phyloP scores from a whole-genome alignment of 805 yeast genomes.

The Clavispora fructus region DNA sequence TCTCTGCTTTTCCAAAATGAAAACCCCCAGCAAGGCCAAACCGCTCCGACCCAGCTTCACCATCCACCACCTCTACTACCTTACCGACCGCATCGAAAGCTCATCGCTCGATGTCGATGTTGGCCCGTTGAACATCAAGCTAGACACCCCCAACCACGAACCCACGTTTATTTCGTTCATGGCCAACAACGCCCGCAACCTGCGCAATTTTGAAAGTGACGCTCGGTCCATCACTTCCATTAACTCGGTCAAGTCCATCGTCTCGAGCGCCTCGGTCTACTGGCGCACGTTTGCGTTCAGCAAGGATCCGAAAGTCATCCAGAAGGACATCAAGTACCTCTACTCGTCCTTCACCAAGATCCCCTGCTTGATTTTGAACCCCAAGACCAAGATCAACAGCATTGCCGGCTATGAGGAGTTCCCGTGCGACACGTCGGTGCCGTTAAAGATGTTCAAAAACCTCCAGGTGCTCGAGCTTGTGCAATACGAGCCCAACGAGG shows the following conservation, averaged over 20 bases:
- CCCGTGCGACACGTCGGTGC: slow-evolving; percentile 68
- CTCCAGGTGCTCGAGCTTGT: slow-evolving; percentile 55
- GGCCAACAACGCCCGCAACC: slow-evolving; percentile 47
- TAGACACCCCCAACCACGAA: slow-evolving; percentile 53
- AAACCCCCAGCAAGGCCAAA: slow-evolving; percentile 28
- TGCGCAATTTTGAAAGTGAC: slow-evolving; percentile 38
- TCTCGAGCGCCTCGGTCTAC: slow-evolving; percentile 37
- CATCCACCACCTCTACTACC: slow-evolving; percentile 57
- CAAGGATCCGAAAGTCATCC: slow-evolving; percentile 40
- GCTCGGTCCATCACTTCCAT: slow-evolving; percentile 52
- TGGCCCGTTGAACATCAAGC: slow-evolving; percentile 58
- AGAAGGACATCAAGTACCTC: slow-evolving; percentile 50
- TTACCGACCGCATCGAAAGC: slow-evolving; percentile 52
- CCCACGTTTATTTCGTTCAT: slow-evolving; percentile 54
- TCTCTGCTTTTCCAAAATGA: slow-evolving; percentile 43
- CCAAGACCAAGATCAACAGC: slow-evolving; percentile 52
- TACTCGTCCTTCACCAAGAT: slow-evolving; percentile 61
- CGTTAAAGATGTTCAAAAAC: slow-evolving; percentile 56
- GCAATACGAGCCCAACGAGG: slow-evolving; percentile 59
- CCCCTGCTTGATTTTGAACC: slow-evolving; percentile 58
- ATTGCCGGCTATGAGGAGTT: slow-evolving; percentile 63
- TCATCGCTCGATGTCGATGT: slow-evolving; percentile 44
- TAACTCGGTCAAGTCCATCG: slow-evolving; percentile 50
- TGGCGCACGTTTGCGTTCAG: slow-evolving; percentile 33
- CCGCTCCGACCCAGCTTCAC: slow-evolving; percentile 56